phyloP scores from a whole-genome alignment of 2,329 filamentous ascomycete species.

The Bisporella sp. region DNA sequence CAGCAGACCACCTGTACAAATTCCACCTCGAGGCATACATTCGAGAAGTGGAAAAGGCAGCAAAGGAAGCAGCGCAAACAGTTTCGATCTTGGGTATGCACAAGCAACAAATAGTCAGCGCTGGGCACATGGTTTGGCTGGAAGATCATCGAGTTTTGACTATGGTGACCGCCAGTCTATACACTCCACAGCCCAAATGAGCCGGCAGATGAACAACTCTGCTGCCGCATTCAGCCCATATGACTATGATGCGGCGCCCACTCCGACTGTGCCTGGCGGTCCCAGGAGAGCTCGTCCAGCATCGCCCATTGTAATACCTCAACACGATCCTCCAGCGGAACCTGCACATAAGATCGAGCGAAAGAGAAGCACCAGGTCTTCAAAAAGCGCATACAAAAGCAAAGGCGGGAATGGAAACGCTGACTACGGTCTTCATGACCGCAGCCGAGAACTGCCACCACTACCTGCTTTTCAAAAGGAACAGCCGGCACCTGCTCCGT shows the following conservation, averaged over 20 bases:
- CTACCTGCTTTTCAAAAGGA: conserved; percentile 35
- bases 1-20: conserved; percentile 18
- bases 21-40: conserved; percentile 40
- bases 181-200: conserved; percentile 22
- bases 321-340: conserved; percentile 13
- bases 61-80: conserved; percentile 64
- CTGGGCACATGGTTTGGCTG: conserved; percentile 40
- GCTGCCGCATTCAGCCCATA: conserved; percentile 22
- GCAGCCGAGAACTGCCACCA: conserved; percentile 21
- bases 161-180: conserved; percentile 36
- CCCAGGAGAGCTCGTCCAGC: conserved; percentile 51
- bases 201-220: conserved; percentile 18
- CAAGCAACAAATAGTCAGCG: conserved; percentile 52
- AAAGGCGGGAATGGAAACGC: conserved; percentile 34
- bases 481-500: conserved; percentile 44
- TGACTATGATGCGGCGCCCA: conserved; percentile 76
- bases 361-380: conserved; percentile 52
- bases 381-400: conserved; percentile 30
- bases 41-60: conserved; percentile 57
- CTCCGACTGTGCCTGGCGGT: conserved; percentile 74
- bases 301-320: conserved; percentile 27
- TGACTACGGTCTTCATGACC: conserved; percentile 26
- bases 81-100: conserved; percentile 57
- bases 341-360: conserved; percentile 38
- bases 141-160: conserved; percentile 70